Evolutionary conservation across 148 eudicot genomes (phyloP), one percentile per base, ranked within the genome.

Genomic region (Camellia granthamiana): DNA sequence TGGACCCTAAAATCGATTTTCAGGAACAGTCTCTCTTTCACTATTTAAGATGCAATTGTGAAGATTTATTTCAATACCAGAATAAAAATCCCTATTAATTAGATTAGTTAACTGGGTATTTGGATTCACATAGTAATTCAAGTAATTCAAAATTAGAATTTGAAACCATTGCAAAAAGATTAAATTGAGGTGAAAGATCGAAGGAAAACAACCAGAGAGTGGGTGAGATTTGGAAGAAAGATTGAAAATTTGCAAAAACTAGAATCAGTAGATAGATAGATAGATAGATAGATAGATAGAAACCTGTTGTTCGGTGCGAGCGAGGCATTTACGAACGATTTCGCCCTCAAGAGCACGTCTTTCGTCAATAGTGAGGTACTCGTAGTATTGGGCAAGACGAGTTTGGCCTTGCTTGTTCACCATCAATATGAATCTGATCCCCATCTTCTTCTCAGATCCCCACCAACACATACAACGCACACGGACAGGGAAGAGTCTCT

Each of bases 361-460:
- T 83, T 97, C 91, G 46, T 97, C 99, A 44, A 97, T 69, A 42
- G 91, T 97, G 12, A 97, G 92, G 85, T 94, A 97, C 47, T 97
- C 99, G 83, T 94, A 97, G 84, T 97, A 97, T 70, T 97, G 98
- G 5, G 99, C 99, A 11, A 97, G 89, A 3, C 99, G 87, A 8
- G 99, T 97, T 75, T 94, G 99, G 6, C 99, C 99, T 82, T 96
- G 99, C 84, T 96, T 96, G 97, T 96, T 96, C 88, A 96, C 99
- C 99, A 96, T 96, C 66, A 96, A 60, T 60, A 96, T 88, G 87
- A 96, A 96, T 87, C 98, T 85, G 80, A 97, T 97, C 72, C 94
- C 97, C 99, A 97, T 97, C 61, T 11, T 83, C 79, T 30, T 30
- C 38, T 30, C 38, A 30, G 63, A 61, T 70, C 49, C 43, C 18